Percentiles rank a stretch among this genome's conserved stretches.
Evolutionary conservation across 1,139 yeast genomes (phyloP).

Genomic region (Pichia sp.): DNA sequence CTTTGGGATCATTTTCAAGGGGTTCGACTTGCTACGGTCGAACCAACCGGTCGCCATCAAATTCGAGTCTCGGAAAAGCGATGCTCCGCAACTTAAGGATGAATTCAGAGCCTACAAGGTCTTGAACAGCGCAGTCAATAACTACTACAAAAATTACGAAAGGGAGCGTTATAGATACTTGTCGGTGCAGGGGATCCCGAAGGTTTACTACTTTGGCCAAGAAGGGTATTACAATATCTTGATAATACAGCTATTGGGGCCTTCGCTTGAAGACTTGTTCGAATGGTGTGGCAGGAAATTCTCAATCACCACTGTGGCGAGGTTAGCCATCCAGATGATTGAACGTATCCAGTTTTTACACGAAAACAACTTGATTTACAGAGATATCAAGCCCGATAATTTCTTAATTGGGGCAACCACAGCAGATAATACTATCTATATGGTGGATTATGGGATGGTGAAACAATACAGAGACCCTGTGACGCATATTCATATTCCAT

Average conservation of each 20-base stretch:
- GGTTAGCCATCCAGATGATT: conserved; percentile 73
- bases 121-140: conserved; percentile 50
- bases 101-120: conserved; percentile 91
- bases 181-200: conserved; percentile 68
- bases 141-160: conserved; percentile 22
- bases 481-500: conserved; percentile 93
- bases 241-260: conserved; percentile 70
- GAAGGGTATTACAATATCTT: conserved; percentile 74
- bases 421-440: conserved; percentile 61
- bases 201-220: conserved; percentile 85
- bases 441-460: conserved; percentile 95
- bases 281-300: conserved; percentile 79
- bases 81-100: conserved; percentile 94
- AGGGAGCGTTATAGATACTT: conserved; percentile 20
- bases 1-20: conserved; percentile 95
- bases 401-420: conserved; percentile 65
- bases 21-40: conserved; percentile 67
- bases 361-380: conserved; percentile 63
- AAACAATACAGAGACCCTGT: conserved; percentile 94
- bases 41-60: conserved; percentile 74
- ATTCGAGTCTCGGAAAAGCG: conserved; percentile 89
- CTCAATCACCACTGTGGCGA: conserved; percentile 65
- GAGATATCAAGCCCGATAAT: conserved; percentile 77
- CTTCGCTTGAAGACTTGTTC: conserved; percentile 71
- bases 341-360: conserved; percentile 62